Conservation (phyloP, 2,329 filamentous ascomycete species). For the Aspergillus aculeatinus region DNA sequence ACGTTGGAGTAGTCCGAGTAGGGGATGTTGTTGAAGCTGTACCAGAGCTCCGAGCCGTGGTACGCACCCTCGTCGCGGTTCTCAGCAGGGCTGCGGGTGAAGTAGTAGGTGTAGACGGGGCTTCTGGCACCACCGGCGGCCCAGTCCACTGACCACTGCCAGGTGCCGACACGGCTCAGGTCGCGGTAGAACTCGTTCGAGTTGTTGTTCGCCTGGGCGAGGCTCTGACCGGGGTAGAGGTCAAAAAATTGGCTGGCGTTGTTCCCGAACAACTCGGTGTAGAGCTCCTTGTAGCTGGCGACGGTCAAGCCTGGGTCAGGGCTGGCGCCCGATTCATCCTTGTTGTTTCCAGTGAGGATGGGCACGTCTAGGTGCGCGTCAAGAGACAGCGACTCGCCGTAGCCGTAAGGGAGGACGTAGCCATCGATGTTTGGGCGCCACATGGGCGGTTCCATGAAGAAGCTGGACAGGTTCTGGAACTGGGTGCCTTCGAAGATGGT, state of each 20-base stretch:
- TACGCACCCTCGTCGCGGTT: conserved; percentile 25
- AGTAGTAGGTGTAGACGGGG: conserved; percentile 33
- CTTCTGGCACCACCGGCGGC: conserved; percentile 22
- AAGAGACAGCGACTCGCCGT: conserved; percentile 18
- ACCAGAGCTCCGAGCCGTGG: conserved; percentile 33
- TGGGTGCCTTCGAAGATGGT: conserved; percentile 24
- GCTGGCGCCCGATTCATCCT: conserved; percentile 25
- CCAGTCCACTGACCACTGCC: conserved; percentile 29
- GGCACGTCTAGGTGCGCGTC: conserved; percentile 26
- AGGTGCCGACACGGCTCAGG: conserved; percentile 24
- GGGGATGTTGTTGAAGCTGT: conserved; percentile 34
- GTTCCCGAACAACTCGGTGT: conserved; percentile 21
- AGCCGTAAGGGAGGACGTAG: conserved; percentile 28
- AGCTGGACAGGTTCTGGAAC: conserved; percentile 22
- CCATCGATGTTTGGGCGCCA: conserved; percentile 31
- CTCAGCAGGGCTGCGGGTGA: conserved; percentile 29
- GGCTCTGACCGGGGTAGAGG: conserved; percentile 26
- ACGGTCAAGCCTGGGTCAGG: conserved; percentile 8
- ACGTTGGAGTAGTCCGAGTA: conserved; percentile 22
- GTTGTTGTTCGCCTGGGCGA: conserved; percentile 19
- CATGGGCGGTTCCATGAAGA: conserved; percentile 22
- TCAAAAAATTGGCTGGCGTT: conserved; percentile 19
- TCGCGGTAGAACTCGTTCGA: conserved; percentile 28
- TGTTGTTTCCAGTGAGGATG: conserved; percentile 33
- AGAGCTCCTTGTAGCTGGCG: conserved; percentile 17